Evolutionary conservation across 768 basidiomycete genomes (phyloP).

Genomic region (Leucocoprinus leucothites): DNA sequence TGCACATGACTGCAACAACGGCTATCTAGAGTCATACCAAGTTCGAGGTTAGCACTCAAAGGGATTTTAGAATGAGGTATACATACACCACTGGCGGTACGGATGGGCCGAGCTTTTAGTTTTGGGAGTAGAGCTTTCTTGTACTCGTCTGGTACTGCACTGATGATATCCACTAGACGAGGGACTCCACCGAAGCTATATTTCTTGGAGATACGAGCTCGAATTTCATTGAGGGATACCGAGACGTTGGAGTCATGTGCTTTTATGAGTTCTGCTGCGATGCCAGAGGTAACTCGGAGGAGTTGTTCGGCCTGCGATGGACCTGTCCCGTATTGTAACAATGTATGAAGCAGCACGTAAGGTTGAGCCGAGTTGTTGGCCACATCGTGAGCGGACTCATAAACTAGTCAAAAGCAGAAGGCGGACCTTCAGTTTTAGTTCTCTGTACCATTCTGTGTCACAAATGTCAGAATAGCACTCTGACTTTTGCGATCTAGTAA

Average conservation of each 20-base stretch:
- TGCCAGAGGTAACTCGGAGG: conserved; percentile 88
- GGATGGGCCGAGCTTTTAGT: conserved; percentile 88
- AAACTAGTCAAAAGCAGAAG: not conserved
- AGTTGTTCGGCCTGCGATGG: conserved; percentile 90
- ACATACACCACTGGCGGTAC: conserved; percentile 93
- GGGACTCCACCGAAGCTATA: conserved; percentile 85
- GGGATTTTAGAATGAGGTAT: not conserved
- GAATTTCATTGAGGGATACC: conserved; percentile 85
- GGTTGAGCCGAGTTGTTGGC: not conserved
- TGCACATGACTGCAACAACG: conserved; percentile 99
- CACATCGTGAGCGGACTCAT: not conserved
- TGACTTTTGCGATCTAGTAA: not conserved
- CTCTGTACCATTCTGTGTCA: conserved; percentile 19
- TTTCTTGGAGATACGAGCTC: conserved; percentile 88
- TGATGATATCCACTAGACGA: conserved; percentile 94
- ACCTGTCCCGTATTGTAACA: conserved; percentile 32
- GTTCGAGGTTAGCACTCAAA: not conserved
- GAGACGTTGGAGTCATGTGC: conserved; percentile 75
- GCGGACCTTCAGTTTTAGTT: conserved; percentile 18
- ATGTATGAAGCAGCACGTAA: not conserved
- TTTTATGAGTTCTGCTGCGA: conserved; percentile 91
- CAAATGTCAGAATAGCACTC: no score
- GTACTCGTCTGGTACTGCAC: conserved; percentile 96
- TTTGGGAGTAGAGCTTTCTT: conserved; percentile 89
- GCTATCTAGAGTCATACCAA: conserved; percentile 63